Evolutionary conservation across 1,139 yeast species (phyloP).

Genomic region (Ogataea hybrid): DNA sequence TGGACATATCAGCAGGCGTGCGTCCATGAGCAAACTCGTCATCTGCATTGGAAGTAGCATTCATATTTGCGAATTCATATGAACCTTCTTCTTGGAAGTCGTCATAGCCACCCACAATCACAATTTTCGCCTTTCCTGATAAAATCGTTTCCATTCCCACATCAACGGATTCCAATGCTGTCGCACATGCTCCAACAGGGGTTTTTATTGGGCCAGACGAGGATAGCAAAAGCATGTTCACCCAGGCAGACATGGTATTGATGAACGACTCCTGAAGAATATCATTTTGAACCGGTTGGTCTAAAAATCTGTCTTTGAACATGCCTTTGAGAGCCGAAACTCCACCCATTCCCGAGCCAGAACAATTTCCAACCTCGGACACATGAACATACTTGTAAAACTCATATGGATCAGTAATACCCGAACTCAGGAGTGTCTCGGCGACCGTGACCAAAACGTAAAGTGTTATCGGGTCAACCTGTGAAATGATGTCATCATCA

Average conservation of each 20-base stretch:
- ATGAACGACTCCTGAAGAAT: conserved; percentile 96
- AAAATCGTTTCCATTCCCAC: conserved; percentile 91
- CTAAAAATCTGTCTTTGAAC: conserved; percentile 93
- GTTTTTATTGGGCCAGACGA: conserved; percentile 99
- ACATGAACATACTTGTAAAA: conserved; percentile 97
- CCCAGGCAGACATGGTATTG: conserved; percentile 99
- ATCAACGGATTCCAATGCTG: conserved; percentile 97
- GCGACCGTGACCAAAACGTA: conserved; percentile 91
- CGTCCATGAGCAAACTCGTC: conserved; percentile 94
- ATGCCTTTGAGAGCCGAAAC: conserved; percentile 93
- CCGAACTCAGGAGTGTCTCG: conserved; percentile 90
- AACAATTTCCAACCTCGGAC: conserved; percentile 98
- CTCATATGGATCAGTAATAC: conserved; percentile 97
- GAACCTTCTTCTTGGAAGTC: conserved; percentile 99
- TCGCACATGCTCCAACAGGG: conserved; percentile 99
- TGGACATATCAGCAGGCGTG: conserved; percentile 97
- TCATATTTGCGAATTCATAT: conserved; percentile 97
- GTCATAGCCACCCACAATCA: conserved; percentile 98
- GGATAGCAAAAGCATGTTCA: conserved; percentile 92
- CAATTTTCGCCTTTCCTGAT: conserved; percentile 91
- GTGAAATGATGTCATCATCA: conserved; percentile 85
- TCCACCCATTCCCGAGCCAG: conserved; percentile 99
- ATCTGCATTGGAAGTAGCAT: conserved; percentile 88
- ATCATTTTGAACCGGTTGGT: conserved; percentile 93
- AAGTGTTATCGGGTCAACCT: conserved; percentile 94